Base-by-base conservation (phyloP, 2,329 filamentous ascomycete genomes). In the Sporothrix luriei region DNA sequence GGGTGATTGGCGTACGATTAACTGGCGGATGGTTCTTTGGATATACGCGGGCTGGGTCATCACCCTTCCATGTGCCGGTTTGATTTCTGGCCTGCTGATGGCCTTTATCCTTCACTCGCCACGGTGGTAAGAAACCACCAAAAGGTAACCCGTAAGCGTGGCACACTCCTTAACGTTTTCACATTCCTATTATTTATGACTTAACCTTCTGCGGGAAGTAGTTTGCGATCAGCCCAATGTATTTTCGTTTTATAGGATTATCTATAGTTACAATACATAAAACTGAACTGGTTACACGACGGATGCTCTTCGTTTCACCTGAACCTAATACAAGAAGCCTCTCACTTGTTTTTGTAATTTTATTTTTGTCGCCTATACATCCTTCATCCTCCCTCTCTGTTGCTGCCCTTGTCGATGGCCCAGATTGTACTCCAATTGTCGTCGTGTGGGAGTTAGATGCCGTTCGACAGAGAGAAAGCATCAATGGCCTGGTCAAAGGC, bases 101-200 rank as follows among this genome's bases (percentile, higher is more conserved):
- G 88, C 83, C 2, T 83, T 90, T 68, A 81, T 89, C 70, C 82
- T 89, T 72, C 87, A 89, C 73, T 84, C 88, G 61, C 88, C 88
- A 59, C 82, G 81, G 70, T 85, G 81, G 81, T 68, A 40, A 61
- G 14, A 40, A 6, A n/a, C 16, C 16, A 19, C 43, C 46, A 13
- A 43, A 10, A 43, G 13, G 3, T 13, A 5, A 7, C 13, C 13
- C 40, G 9, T 43, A 43, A 13, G 11, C 14, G 40, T 43, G 40
- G 40, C 33, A 33, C 33, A 9, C 33, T 9, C 3, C 33, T 33
- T 33, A 33, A 33, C 6, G 9, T 33, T 7, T 33, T 33, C 5
- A 33, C 33, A 33, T 33, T 33, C 33, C 33, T 9, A 33, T 7
- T 1, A 6, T 33, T 33, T 33, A 7, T 33, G 6, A 7, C 9